Base-by-base conservation (phyloP, 192 early-diverging fungal species). In the Mortierella claussenii region DNA sequence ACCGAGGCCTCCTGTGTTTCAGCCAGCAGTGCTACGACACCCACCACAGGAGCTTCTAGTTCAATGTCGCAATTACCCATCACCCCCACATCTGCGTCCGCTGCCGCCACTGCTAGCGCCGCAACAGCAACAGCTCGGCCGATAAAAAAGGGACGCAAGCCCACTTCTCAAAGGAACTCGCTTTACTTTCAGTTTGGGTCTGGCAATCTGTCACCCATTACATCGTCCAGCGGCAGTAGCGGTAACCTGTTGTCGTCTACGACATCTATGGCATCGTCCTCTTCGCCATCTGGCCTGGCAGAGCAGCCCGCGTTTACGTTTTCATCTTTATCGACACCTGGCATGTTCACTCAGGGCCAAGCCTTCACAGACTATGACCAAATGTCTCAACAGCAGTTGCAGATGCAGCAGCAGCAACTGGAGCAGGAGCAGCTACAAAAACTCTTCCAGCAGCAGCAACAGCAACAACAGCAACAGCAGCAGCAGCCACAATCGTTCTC, bases 281-380 rank as follows among this genome's bases (percentile, higher is more conserved):
- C 32, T 17, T 18, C 33, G 23, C 31, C 50, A 10, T 15, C 18
- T 7, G n/a, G 6, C 6, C 23, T n/a, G n/a, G 30, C 36, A 18
- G 49, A 56, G 2, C 58, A 58, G 12, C 27, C 43, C 20, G 10
- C 36, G 32, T 67, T 76, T 27, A 43, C 58, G 11, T 76, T 76
- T 34, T 66, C 64, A 1, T 76, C 73, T 1, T 32, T 76, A 23
- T 61, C 73, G 10, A 62, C 65, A 1, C 73, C 73, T 7, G 73
- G 73, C 0, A 76, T 76, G 73, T 76, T 76, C 62, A 56, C 59
- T 15, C 32, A 66, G 15, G 73, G 73, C 3, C 73, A 76, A 20
- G 58, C 73, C 2, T 76, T 76, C 27, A 61, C 61, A 55, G 62
- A 65, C 10, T 67, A 55, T 67, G 73, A 67, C 0, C 63, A 56